Evolutionary conservation across 1,284 basidiomycete genomes (phyloP), one percentile per base, ranked within the genome.

Genomic region (Ceratobasidium sp.): DNA sequence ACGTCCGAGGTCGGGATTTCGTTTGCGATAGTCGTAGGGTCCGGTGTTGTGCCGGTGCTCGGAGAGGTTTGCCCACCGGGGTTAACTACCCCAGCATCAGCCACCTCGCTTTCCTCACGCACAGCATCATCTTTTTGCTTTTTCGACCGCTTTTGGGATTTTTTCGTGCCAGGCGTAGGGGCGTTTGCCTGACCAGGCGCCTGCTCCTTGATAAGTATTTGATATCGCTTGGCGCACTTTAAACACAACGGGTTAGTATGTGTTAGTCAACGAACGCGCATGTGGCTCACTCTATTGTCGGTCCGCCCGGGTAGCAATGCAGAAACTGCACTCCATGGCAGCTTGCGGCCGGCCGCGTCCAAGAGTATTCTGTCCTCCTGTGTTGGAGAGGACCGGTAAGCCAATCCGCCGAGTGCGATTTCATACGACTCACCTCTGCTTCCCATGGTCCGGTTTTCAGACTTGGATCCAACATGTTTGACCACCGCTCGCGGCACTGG

Each of bases 401-500:
- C 26, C n/a, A 53, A 23, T 35, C 20, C 39, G 33, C 45, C 45
- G 33, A 23, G 26, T 13, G 28, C 8, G 42, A 61, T 37, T 33
- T 42, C 23, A 39, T 49, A 26, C 20, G 13, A 58, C 64, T n/a
- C 37, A 78, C 77, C 65, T 78, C 77, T 33, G 58, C 64, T 5
- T 75, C 75, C 74, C 74, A 78, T 11, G 75, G 74, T 31, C 64
- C 67, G 51, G 56, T 76, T 42, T 75, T 76, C 35, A 78, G 54
- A 67, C 58, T 76, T n/a, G 77, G 77, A 47, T 78, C 77, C 7
- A 78, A 45, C 54, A 66, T 58, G 33, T 78, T 78, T 31, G 75
- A 75, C 77, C 77, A 78, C 26, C 77, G 54, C 49, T 78, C 77
- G 26, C 77, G 65, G 53, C 77, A 78, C 61, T 78, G 77, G 15